These are phyloP conservation scores for Micromonas commoda DNA, from an alignment of 139 green algal species.

Conservation along the genomic window DNA sequence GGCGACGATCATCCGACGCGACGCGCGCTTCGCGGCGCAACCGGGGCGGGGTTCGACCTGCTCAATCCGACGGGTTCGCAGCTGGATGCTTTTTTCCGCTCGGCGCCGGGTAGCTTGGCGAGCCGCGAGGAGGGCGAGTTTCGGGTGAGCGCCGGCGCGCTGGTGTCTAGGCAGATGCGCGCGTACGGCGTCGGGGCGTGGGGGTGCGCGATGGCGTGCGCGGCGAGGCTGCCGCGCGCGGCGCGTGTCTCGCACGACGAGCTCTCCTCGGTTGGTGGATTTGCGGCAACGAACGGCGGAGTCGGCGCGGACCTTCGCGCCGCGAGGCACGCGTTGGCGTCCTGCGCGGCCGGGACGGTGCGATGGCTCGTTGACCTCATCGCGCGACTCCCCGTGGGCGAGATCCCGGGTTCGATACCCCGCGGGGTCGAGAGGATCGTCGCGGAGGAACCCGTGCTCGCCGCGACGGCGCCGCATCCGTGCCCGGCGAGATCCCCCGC, in stretches of 20 bases:
- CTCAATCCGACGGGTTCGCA: not conserved
- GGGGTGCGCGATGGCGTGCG: too few species aligned
- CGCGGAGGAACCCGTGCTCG: too few species aligned
- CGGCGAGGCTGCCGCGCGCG: not conserved
- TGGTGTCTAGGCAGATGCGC: not conserved
- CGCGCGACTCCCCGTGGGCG: too few species aligned
- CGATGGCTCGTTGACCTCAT: not conserved
- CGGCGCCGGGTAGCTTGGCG: not conserved
- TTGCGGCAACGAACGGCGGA: not conserved
- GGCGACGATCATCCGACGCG: too few species aligned
- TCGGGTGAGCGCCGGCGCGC: not conserved
- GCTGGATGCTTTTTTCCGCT: not conserved
- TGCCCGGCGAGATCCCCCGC: too few species aligned
- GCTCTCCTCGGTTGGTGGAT: not conserved
- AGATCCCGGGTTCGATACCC: too few species aligned
- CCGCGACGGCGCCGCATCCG: too few species aligned
- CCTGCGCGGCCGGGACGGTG: not conserved
- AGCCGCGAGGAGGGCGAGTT: not conserved
- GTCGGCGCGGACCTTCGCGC: not conserved
- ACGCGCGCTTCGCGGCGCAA: too few species aligned
- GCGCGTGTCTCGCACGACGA: not conserved
- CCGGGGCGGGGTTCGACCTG: too few species aligned
- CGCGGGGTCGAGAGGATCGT: too few species aligned
- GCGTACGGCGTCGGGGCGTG: not conserved
- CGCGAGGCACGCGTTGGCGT: not conserved